These are phyloP conservation scores for Coemansia sp. DNA, from an alignment of 192 early-diverging fungal genomes.

Conservation along the genomic window DNA sequence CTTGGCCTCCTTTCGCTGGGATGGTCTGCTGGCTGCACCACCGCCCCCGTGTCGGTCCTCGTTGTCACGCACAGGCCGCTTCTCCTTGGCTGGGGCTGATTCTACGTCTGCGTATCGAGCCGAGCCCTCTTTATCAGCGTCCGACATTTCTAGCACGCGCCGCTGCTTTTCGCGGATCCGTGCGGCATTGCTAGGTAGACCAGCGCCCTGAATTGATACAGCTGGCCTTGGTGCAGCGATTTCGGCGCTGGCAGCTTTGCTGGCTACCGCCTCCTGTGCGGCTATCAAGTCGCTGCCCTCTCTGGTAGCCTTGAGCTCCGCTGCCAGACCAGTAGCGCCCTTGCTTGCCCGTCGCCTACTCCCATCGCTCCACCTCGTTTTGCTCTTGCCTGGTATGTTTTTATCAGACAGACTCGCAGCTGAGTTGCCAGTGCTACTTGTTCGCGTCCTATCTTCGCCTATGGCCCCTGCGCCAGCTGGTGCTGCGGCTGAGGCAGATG, in stretches of 20 bases:
- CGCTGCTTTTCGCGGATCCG: conserved; percentile 15
- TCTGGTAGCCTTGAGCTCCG: neutral
- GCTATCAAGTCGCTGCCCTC: neutral
- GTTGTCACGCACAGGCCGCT: conserved; percentile 20
- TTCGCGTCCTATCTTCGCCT: neutral
- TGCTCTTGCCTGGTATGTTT: neutral
- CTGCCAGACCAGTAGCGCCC: neutral
- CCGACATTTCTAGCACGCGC: conserved; percentile 11
- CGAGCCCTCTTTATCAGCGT: conserved; percentile 13
- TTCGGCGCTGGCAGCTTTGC: neutral
- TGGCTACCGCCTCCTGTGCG: neutral
- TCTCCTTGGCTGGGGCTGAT: conserved; percentile 23
- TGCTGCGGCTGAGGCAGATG: neutral
- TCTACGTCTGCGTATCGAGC: conserved; percentile 19
- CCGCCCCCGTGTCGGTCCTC: conserved; percentile 29
- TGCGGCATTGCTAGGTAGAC: neutral
- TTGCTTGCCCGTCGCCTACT: neutral
- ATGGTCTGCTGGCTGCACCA: conserved; percentile 12
- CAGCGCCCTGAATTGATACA: neutral
- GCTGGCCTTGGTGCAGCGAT: neutral
- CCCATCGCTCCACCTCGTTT: neutral
- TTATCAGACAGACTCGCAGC: neutral
- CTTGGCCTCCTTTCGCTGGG: conserved; percentile 44
- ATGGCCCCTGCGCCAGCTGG: neutral
- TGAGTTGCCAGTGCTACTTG: neutral